Evolutionary conservation across 495 filamentous ascomycete species (phyloP), one percentile per base, ranked within the genome.

Genomic region (Daldinia concentrica): DNA sequence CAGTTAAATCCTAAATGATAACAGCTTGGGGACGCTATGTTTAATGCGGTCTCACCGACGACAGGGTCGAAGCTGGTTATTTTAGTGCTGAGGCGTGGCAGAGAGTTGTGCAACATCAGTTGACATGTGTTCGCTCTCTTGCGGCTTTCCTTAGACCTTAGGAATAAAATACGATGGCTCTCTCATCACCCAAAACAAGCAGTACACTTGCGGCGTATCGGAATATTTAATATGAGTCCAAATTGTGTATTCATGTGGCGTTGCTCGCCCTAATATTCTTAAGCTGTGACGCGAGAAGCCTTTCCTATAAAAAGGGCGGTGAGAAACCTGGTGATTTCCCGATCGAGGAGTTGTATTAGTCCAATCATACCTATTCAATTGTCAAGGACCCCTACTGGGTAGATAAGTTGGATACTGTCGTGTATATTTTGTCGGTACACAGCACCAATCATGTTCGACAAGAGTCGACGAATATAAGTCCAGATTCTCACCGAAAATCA

Each of bases 401-500:
- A 50, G 27, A 30, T 8, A 19, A 19, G 29, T 61, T 64, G 37
- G 12, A 56, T 59, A 48, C 17, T 64, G 45, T 59, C n/a, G 62
- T 66, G 50, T 27, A 19, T 39, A 50, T 66, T 69, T 58, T 69
- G 52, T 62, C 61, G 64, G 58, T 58, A 30, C 57, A 32, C 19
- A 26, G 36, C 54, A 58, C 64, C 27, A 63, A 55, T 62, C 26
- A 34, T 52, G 41, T 50, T 61, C 39, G 62, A 39, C 48, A 36
- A 36, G 45, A 29, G 58, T 64, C 58, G 62, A 62, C 62, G 34
- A 73, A 66, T 73, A 54, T 17, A 29, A 51, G 4, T 58, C 71
- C 71, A 73, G 58, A 37, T 58, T 69, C 62, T 73, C 71, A 73
- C 71, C 71, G 71, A 73, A 73, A 72, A 63, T 12, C n/a, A 66